Percentiles rank a stretch among this genome's conserved stretches.
Evolutionary conservation across 148 eudicot species (phyloP).

Genomic region (Diospyros kaki): DNA sequence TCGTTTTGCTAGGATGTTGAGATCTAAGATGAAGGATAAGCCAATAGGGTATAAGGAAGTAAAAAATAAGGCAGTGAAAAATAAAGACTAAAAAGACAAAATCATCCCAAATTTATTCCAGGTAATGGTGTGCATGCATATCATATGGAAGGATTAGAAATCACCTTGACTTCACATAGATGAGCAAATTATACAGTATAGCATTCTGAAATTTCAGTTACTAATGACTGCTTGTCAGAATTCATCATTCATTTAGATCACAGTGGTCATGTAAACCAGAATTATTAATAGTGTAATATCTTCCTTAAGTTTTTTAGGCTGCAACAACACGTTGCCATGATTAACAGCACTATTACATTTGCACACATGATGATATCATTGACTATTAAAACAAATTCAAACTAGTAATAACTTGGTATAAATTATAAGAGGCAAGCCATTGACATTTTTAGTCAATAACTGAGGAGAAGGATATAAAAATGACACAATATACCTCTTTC

Average conservation of each 20-base stretch:
- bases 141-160: background rate
- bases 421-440: no score
- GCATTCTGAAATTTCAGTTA: background rate
- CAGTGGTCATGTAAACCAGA: background rate
- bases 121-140: background rate
- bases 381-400: no score
- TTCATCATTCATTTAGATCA: background rate
- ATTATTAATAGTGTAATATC: background rate
- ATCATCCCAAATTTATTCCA: no score
- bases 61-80: background rate
- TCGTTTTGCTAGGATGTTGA: no score
- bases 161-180: no score
- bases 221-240: background rate
- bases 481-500: constrained; percentile 56
- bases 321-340: background rate
- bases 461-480: background rate
- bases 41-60: background rate
- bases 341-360: background rate
- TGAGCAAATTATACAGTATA: no score
- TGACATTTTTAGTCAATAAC: background rate
- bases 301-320: background rate
- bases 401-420: no score
- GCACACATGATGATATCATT: background rate
- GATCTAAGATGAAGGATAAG: background rate
- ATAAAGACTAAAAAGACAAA: background rate